Percentiles rank a stretch among this genome's conserved stretches.
Conservation (phyloP, 768 basidiomycete species). For the Boletus bicolor region DNA sequence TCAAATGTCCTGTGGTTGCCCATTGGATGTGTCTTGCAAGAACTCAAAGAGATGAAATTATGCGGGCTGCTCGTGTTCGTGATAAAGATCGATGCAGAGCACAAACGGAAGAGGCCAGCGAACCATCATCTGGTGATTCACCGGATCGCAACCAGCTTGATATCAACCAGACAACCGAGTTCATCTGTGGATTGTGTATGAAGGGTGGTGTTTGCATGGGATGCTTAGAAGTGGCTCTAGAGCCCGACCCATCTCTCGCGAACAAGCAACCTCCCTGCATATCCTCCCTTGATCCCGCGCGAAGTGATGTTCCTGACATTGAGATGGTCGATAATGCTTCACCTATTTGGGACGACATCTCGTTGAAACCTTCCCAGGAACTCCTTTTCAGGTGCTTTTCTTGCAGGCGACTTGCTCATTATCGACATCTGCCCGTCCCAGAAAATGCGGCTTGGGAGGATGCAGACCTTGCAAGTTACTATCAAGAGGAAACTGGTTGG, state of each 20-base stretch:
- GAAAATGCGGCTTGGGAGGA: slow-evolving; percentile 34
- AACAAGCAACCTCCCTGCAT: slow-evolving; percentile 12
- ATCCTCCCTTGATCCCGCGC: slow-evolving; percentile 8
- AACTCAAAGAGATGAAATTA: slow-evolving; percentile 68
- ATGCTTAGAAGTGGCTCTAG: slow-evolving; percentile 57
- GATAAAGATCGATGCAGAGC: slow-evolving; percentile 43
- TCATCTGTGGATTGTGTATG: slow-evolving; percentile 70
- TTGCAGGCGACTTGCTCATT: slow-evolving; percentile 84
- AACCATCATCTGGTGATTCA: slow-evolving; percentile 29
- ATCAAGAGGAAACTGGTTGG: slow-evolving; percentile 57
- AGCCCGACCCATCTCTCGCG: slow-evolving; percentile 38
- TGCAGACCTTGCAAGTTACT: slow-evolving; percentile 53
- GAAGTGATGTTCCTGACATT: slow-evolving; percentile 24
- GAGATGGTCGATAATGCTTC: slow-evolving; percentile 34
- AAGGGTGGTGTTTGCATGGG: slow-evolving; percentile 79
- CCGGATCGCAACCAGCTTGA: slow-evolving; percentile 46
- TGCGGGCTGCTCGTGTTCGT: slow-evolving; percentile 56
- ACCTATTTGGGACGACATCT: slow-evolving; percentile 10
- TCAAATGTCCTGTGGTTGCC: slow-evolving; percentile 71
- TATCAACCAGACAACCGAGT: slow-evolving; percentile 66
- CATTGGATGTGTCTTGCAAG: slow-evolving; percentile 75
- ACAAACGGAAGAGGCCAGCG: slow-evolving; percentile 23
- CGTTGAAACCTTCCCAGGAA: slow-evolving; percentile 31
- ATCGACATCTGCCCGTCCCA: slow-evolving; percentile 62
- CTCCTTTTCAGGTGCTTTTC: slow-evolving; percentile 79